Percentiles rank a stretch among this genome's conserved stretches.
These are phyloP conservation scores for Agaricus bisporus DNA, from an alignment of 768 basidiomycete species.

Conservation along the genomic window DNA sequence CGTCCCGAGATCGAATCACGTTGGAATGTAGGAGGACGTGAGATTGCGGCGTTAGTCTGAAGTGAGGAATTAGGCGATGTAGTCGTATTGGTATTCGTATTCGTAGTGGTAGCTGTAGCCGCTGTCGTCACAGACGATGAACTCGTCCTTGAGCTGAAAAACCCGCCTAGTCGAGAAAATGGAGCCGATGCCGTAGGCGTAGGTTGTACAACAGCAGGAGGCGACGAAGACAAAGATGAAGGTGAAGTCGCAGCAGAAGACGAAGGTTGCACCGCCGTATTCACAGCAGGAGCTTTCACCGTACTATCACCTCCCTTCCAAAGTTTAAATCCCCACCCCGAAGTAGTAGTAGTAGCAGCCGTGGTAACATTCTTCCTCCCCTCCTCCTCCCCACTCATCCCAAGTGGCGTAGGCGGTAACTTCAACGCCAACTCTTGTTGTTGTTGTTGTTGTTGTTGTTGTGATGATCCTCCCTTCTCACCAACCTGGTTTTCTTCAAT, in stretches of 20 bases:
- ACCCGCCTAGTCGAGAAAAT: slow-evolving; percentile 57
- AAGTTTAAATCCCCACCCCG: slow-evolving; percentile 66
- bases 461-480: slow-evolving; percentile 3
- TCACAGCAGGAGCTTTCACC: slow-evolving; percentile 21
- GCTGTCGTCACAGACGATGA: slow-evolving; percentile 33
- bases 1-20: slow-evolving; percentile 34
- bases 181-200: slow-evolving; percentile 32
- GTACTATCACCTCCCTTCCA: slow-evolving; percentile 33
- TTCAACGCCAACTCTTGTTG: slow-evolving; percentile 20
- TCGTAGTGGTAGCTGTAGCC: too few species aligned
- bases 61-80: slow-evolving; percentile 13
- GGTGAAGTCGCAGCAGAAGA: too few species aligned
- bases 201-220: background rate
- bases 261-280: slow-evolving; percentile 14
- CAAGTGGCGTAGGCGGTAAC: slow-evolving; percentile 33
- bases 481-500: slow-evolving; percentile 73
- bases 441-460: too few species aligned
- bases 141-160: slow-evolving; percentile 57
- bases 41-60: slow-evolving; percentile 20
- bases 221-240: slow-evolving; percentile 17
- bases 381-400: slow-evolving; percentile 32
- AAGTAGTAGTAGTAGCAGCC: slow-evolving; percentile 17
- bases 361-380: slow-evolving; percentile 18
- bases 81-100: too few species aligned
- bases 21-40: slow-evolving; percentile 14